Evolutionary conservation across 2,329 filamentous ascomycete genomes (phyloP), one percentile per base, ranked within the genome.

Genomic region (Huntiella omanensis): DNA sequence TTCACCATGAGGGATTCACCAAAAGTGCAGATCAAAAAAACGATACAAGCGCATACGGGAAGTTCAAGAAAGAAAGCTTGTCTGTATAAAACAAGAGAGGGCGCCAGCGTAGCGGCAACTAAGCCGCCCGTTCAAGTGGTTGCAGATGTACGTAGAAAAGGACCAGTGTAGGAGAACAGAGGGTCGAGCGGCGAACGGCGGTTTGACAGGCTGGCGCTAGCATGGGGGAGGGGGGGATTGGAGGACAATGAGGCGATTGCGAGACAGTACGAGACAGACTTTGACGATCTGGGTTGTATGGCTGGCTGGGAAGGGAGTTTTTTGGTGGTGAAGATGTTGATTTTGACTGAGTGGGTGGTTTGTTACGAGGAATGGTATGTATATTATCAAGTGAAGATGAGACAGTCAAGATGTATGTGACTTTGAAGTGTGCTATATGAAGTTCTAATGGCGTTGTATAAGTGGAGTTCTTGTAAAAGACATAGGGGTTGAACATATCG

Each of bases 171-270:
- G 40, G 32, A 33, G 40, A 34, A 15, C 16, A 33, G 40, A 10
- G 15, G 40, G 10, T 43, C 40, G 33, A 36, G 15, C 34, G 22
- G 22, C 22, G 22, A n/a, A 34, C 33, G 33, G 28, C 40, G 34
- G 40, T 43, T 43, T 43, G 28, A 43, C 40, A 43, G 40, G 40
- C 40, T 17, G 34, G 32, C 40, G 40, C 40, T 43, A 43, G 28
- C 40, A 43, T 34, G 40, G 40, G 8, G 33, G 32, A 28, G 35
- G 17, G 40, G 40, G 8, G 33, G 32, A 28, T 43, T 10, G 15
- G 33, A 12, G 22, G 17, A 33, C 32, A 43, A 33, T 43, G 40
- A 33, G 13, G 40, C 40, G 22, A 33, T 34, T 43, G 40, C 40
- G 34, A 43, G 34, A 43, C 40, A 43, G n/a, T n/a, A 33, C 28